phyloP scores from a whole-genome alignment of 768 basidiomycete genomes.

The Mycena filopes region DNA sequence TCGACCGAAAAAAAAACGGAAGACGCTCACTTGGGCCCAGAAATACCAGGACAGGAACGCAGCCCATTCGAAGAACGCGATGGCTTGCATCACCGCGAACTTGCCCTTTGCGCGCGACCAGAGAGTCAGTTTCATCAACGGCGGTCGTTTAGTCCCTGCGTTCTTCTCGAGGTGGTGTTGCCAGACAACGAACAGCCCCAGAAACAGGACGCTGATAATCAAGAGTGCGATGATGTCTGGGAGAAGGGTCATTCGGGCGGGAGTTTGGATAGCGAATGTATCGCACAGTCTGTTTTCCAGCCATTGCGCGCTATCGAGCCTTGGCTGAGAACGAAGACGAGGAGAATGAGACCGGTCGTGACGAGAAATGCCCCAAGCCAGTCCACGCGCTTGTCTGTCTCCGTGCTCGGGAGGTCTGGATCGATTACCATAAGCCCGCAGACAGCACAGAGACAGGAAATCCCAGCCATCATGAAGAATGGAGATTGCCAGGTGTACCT shows the following conservation, averaged over 20 bases:
- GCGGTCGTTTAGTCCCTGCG: slow-evolving; percentile 54
- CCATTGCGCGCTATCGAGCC: slow-evolving; percentile 64
- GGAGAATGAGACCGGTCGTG: slow-evolving; percentile 71
- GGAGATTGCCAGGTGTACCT: slow-evolving; percentile 62
- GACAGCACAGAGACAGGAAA: slow-evolving; percentile 53
- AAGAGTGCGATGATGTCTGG: slow-evolving; percentile 75
- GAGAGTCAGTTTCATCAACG: slow-evolving; percentile 70
- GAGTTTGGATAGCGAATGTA: neutral
- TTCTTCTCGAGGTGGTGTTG: slow-evolving; percentile 64
- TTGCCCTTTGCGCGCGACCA: slow-evolving; percentile 73
- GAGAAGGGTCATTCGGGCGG: slow-evolving; percentile 5
- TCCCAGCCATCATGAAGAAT: slow-evolving; percentile 57
- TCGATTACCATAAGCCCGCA: slow-evolving; percentile 61
- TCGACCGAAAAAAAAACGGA: neutral
- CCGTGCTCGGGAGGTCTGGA: slow-evolving; percentile 48
- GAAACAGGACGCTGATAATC: slow-evolving; percentile 64
- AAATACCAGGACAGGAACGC: slow-evolving; percentile 66
- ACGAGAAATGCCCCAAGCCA: slow-evolving; percentile 76
- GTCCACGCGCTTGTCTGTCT: slow-evolving; percentile 62
- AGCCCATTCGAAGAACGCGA: slow-evolving; percentile 75
- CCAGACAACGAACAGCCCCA: slow-evolving; percentile 69
- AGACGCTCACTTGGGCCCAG: slow-evolving; percentile 42
- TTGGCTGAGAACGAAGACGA: slow-evolving; percentile 77
- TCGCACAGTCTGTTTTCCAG: slow-evolving; percentile 60
- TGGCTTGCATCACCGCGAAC: slow-evolving; percentile 67